Evolutionary conservation across 129 eudicot genomes (phyloP).

Genomic region (Artemisia annua): DNA sequence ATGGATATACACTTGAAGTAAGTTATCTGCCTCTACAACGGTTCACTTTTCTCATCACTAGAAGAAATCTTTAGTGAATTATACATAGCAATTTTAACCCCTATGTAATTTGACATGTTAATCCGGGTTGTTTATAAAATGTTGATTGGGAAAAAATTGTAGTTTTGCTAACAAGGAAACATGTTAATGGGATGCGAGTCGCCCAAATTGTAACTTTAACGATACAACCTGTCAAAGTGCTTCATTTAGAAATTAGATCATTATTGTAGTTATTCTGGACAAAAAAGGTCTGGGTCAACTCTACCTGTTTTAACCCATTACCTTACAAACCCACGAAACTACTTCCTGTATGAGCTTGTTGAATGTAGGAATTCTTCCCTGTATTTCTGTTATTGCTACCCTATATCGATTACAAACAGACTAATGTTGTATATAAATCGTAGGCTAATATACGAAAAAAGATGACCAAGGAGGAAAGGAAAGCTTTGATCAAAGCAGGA

Average conservation of each 20-base stretch:
- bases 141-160: too few relatives aligned
- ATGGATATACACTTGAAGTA: conserved; percentile 71
- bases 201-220: too few relatives aligned
- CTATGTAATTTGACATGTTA: too few relatives aligned
- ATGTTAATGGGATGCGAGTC: too few relatives aligned
- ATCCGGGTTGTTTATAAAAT: too few relatives aligned
- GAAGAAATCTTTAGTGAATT: not conserved
- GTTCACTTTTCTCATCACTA: not conserved
- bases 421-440: not conserved
- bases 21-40: conserved; percentile 29
- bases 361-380: not conserved
- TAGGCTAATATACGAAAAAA: conserved; percentile 74
- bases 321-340: not conserved
- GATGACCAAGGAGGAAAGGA: conserved; percentile 78
- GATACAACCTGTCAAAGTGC: too few relatives aligned
- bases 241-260: too few relatives aligned
- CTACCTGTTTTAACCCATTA: too few relatives aligned
- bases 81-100: too few relatives aligned
- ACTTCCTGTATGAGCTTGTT: not conserved
- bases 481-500: conserved; percentile 68
- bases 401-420: not conserved
- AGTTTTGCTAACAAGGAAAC: too few relatives aligned
- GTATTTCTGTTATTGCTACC: not conserved
- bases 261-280: too few relatives aligned
- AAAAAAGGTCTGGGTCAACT: not conserved